These are phyloP conservation scores for Funneliformis geosporum DNA, from an alignment of 192 early-diverging fungal species.

Conservation along the genomic window DNA sequence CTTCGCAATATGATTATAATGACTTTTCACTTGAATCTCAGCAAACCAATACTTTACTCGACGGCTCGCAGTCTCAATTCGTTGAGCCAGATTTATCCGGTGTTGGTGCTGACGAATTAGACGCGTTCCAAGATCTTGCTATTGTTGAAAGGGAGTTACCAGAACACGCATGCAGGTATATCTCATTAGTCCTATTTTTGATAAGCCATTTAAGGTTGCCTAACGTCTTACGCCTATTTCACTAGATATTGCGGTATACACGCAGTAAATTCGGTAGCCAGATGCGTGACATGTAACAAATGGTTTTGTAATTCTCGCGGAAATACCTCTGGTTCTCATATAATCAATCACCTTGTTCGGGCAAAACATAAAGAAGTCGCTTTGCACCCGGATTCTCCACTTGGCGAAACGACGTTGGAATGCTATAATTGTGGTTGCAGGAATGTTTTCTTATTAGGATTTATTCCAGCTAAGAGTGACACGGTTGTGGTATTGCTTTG, in stretches of 20 bases:
- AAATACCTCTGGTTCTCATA: conserved; percentile 89
- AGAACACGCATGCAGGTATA: conserved; percentile 72
- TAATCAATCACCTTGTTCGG: conserved; percentile 91
- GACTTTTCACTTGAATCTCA: conserved; percentile 50
- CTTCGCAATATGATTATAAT: conserved; percentile 68
- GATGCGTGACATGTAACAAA: conserved; percentile 88
- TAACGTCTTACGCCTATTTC: background rate
- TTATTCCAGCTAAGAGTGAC: conserved; percentile 98
- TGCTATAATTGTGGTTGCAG: conserved; percentile 97
- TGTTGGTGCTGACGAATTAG: conserved; percentile 51
- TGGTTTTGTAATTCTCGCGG: conserved; percentile 98
- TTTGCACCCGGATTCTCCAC: conserved; percentile 88
- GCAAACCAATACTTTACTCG: conserved; percentile 42
- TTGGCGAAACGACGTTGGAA: conserved; percentile 93
- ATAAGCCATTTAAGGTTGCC: background rate
- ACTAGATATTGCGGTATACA: conserved; percentile 92
- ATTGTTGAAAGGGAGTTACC: conserved; percentile 64
- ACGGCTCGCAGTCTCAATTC: conserved; percentile 38
- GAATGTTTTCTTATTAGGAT: conserved; percentile 96
- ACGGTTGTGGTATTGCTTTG: conserved; percentile 97
- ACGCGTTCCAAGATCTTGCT: conserved; percentile 50
- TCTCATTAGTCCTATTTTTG: background rate
- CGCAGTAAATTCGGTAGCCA: conserved; percentile 80
- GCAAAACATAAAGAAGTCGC: conserved; percentile 94
- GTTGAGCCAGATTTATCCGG: conserved; percentile 54